phyloP scores from a whole-genome alignment of 768 basidiomycete genomes.

The Leccinum uliginosum region DNA sequence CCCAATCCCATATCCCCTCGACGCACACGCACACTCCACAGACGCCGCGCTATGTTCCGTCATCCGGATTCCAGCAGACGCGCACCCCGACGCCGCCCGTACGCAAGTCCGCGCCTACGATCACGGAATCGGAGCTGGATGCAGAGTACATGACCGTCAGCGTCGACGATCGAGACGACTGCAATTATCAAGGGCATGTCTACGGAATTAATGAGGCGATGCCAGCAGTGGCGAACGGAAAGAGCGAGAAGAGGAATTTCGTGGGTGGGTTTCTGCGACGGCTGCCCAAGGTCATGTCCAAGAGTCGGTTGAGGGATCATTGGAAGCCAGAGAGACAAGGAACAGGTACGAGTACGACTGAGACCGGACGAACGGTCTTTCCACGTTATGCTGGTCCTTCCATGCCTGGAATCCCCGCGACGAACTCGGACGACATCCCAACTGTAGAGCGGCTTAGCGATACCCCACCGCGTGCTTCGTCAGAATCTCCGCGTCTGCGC shows the following conservation, averaged over 20 bases:
- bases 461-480: constrained; percentile 22
- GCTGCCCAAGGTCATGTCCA: constrained; percentile 33
- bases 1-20: constrained; percentile 25
- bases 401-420: constrained; percentile 15
- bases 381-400: constrained; percentile 22
- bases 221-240: constrained; percentile 19
- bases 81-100: constrained; percentile 26
- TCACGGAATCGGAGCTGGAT: constrained; percentile 30
- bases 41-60: constrained; percentile 20
- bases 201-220: constrained; percentile 24
- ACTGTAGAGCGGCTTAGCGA: constrained; percentile 25
- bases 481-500: constrained; percentile 21
- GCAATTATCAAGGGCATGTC: constrained; percentile 14
- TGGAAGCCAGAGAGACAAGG: constrained; percentile 22
- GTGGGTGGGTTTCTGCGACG: constrained; percentile 29
- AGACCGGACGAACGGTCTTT: constrained; percentile 9
- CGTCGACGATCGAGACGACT: constrained; percentile 22
- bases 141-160: constrained; percentile 34
- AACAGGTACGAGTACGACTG: constrained; percentile 1
- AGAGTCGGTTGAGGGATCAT: constrained; percentile 24
- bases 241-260: constrained; percentile 30
- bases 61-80: constrained; percentile 18
- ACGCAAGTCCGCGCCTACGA: constrained; percentile 27
- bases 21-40: constrained; percentile 28
- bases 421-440: constrained; percentile 29